These are phyloP conservation scores for Cyberlindnera meyerae DNA, from an alignment of 805 yeast species.

Conservation along the genomic window DNA sequence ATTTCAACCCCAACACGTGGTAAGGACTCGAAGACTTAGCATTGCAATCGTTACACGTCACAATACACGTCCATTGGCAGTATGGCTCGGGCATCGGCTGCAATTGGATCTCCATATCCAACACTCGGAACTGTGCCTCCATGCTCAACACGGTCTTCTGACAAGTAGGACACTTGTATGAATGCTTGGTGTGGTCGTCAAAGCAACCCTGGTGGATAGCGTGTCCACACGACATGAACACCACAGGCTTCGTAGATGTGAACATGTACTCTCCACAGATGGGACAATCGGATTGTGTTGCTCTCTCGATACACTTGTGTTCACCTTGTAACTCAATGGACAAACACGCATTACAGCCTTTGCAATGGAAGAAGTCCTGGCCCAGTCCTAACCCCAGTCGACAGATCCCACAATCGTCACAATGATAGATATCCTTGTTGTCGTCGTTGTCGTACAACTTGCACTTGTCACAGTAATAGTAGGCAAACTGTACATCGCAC, in stretches of 20 bases:
- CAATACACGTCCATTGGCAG: slow-evolving; percentile 65
- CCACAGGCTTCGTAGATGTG: slow-evolving; percentile 74
- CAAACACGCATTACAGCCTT: slow-evolving; percentile 83
- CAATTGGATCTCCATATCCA: slow-evolving; percentile 75
- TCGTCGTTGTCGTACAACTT: slow-evolving; percentile 80
- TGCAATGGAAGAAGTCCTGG: slow-evolving; percentile 88
- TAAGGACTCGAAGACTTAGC: slow-evolving; percentile 72
- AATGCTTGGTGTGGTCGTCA: slow-evolving; percentile 73
- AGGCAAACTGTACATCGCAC: slow-evolving; percentile 65
- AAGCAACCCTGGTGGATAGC: slow-evolving; percentile 86
- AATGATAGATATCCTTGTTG: slow-evolving; percentile 79
- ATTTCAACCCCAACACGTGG: slow-evolving; percentile 82
- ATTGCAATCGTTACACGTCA: slow-evolving; percentile 82
- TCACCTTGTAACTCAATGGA: slow-evolving; percentile 70
- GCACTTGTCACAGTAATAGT: slow-evolving; percentile 75
- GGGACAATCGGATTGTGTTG: slow-evolving; percentile 90
- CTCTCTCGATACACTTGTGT: slow-evolving; percentile 80
- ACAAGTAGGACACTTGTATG: slow-evolving; percentile 90
- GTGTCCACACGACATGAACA: slow-evolving; percentile 92
- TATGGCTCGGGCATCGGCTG: slow-evolving; percentile 82
- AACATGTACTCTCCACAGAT: slow-evolving; percentile 90
- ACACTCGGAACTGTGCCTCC: slow-evolving; percentile 81
- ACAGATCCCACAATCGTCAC: slow-evolving; percentile 90
- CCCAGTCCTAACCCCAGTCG: slow-evolving; percentile 84
- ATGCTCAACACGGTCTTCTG: slow-evolving; percentile 79